Evolutionary conservation across 1,284 basidiomycete species (phyloP).

Genomic region (Melampsora americana): DNA sequence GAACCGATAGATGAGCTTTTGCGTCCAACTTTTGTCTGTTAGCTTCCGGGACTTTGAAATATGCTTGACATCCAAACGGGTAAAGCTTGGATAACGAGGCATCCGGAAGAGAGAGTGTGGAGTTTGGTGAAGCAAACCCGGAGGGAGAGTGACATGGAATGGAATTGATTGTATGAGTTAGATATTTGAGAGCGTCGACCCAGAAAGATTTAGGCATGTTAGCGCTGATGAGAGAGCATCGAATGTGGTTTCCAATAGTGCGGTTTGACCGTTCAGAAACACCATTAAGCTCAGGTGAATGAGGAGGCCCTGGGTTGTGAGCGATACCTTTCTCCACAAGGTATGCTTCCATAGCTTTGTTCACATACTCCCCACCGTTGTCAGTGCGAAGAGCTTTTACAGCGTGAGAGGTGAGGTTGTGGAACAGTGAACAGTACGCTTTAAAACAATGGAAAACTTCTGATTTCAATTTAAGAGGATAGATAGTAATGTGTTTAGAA

Average conservation of each 20-base stretch:
- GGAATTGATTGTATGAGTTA: neutral
- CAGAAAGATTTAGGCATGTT: constrained; percentile 12
- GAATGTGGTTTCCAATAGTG: constrained; percentile 44
- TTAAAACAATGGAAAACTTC: constrained; percentile 48
- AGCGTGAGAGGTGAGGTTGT: constrained; percentile 47
- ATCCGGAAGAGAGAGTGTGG: neutral
- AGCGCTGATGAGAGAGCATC: neutral
- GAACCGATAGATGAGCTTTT: neutral
- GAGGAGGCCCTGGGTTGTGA: constrained; percentile 53
- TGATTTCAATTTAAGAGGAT: constrained; percentile 21
- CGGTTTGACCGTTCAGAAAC: constrained; percentile 51
- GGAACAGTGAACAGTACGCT: constrained; percentile 51
- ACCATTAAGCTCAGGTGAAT: constrained; percentile 55
- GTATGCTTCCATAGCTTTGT: constrained; percentile 49
- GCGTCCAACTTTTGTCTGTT: neutral
- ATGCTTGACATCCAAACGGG: constrained; percentile 22
- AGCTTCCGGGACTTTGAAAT: neutral
- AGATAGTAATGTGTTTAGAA: constrained; percentile 11
- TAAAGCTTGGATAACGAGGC: neutral
- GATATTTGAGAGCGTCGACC: neutral
- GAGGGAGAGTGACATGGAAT: neutral
- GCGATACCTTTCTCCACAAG: constrained; percentile 52
- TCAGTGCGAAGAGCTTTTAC: constrained; percentile 54
- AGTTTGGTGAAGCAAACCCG: constrained; percentile 2
- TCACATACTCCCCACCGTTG: constrained; percentile 53